Percentiles rank a stretch among this genome's conserved stretches.
phyloP scores from a whole-genome alignment of 495 filamentous ascomycete species.

The Xylaria palmicola region DNA sequence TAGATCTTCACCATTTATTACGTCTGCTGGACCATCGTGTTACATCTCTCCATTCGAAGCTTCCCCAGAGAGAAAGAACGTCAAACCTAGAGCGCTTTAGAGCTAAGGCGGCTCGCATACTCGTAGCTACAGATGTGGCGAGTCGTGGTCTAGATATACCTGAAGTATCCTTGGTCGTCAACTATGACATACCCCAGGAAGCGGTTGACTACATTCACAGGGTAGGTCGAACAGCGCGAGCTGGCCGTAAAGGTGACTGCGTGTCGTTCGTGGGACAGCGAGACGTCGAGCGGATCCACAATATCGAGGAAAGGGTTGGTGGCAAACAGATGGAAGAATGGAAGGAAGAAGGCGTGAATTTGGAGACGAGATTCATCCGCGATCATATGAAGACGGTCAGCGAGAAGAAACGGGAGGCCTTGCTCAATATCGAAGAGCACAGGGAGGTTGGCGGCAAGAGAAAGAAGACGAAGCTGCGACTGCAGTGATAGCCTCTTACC shows the following conservation, averaged over 20 bases:
- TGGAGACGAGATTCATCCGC: constrained; percentile 80
- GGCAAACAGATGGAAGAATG: constrained; percentile 72
- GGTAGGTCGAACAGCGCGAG: constrained; percentile 91
- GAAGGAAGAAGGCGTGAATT: constrained; percentile 82
- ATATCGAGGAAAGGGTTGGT: constrained; percentile 83
- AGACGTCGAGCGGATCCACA: constrained; percentile 81
- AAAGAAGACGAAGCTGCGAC: constrained; percentile 54
- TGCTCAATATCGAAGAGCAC: constrained; percentile 87
- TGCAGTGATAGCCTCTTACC: background rate
- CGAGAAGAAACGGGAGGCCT: constrained; percentile 85
- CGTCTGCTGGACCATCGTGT: constrained; percentile 84
- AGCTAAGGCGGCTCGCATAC: constrained; percentile 82
- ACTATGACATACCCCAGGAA: constrained; percentile 92
- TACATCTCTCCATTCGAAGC: constrained; percentile 81
- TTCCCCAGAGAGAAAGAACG: constrained; percentile 78
- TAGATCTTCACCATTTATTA: constrained; percentile 76
- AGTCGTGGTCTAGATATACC: constrained; percentile 96
- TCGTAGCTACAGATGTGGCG: constrained; percentile 95
- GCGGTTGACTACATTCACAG: constrained; percentile 98
- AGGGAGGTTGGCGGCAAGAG: constrained; percentile 80
- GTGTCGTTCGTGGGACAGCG: constrained; percentile 90
- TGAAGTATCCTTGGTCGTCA: constrained; percentile 83
- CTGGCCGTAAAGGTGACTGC: constrained; percentile 75
- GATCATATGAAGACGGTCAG: constrained; percentile 84
- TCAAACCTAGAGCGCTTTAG: constrained; percentile 89